Base-by-base conservation (phyloP, 2,329 filamentous ascomycete genomes). In the Claviceps maximensis region DNA sequence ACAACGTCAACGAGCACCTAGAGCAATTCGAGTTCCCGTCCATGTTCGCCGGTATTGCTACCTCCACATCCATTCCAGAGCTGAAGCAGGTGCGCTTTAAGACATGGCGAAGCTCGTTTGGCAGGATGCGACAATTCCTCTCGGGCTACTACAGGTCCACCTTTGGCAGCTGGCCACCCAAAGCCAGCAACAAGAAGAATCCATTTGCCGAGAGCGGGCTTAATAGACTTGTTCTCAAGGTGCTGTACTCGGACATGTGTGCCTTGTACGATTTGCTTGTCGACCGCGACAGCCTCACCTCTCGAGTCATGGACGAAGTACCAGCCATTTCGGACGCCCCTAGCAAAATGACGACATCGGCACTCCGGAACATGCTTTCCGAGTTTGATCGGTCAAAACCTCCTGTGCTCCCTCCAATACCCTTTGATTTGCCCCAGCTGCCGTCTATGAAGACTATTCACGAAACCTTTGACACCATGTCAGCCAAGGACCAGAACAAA, bases 321-420 rank as follows among this genome's bases (percentile, higher is more conserved):
- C 72, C 78, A 5, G 71, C 74, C 19, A 74, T 80, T 23, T 76
- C 75, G 1, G 73, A 76, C 1, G 77, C 78, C 21, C 71, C 78
- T 17, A 72, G 77, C 23, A 80, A 85, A 56, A 78, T 84, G 25
- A 76, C 80, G 12, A 74, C 81, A 27, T 77, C 83, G 41, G 88
- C 87, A 2, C 73, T 97, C 47, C 82, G 91, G 52, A 84, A 83
- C 57, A 79, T 96, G 13, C 75, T 96, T 57, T 83, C 80, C 59
- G 91, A 97, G 68, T 96, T 89, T 62, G 93, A 98, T 65, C 82
- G 86, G 55, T 91, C 87, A 9, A 87, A 84, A 15, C 89, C 91
- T 1, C 93, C 93, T 0, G 89, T 97, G 0, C 80, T 91, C 55
- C 93, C 93, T 0, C 89, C 91, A 0, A 82, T 97, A 53, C 91